Base-by-base conservation (phyloP, 768 basidiomycete species). In the Chalciporus sphaerocephalus region DNA sequence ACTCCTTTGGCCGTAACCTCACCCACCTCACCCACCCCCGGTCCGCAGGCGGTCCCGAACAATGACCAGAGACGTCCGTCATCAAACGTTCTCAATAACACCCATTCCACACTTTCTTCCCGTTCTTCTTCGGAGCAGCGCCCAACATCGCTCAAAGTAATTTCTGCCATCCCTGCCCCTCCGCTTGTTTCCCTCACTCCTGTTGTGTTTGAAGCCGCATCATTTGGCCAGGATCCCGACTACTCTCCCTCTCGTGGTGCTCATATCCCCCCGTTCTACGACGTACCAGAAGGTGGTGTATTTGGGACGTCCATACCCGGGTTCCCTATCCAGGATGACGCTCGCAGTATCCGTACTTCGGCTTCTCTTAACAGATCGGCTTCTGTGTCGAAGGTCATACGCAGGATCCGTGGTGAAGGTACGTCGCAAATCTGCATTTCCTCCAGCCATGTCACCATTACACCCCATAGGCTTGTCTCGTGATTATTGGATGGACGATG, bases 401-500 rank as follows among this genome's bases (percentile, higher is more conserved):
- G 93, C 56, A 73, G 90, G 50, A 82, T 96, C 57, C 75, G 93
- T 45, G 94, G 94, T 34, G 92, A 95, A 78, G 92, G 93, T 76
- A 55, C 50, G 64, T 59, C 20, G 6, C 42, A 12, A 25, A 39
- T 44, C 28, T 45, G 37, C 44, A 40, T 45, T 38, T 27, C 37
- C 27, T 37, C 22, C 35, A 30, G 33, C 28, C 22, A 45, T 42
- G 16, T 41, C 40, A 38, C 53, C 27, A 54, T 45, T 5, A 9
- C 12, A 51, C 43, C 17, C 3, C 10, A 25, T 41, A 91, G 90
- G 89, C n/a, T 61, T 95, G 16, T 91, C 90, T 18, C 81, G 85
- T 52, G 91, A 96, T 59, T 97, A 97, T 61, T 99, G 96, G 96
- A 97, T 98, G 93, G 90, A 92, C 50, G 94, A 97, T 59, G 92